Evolutionary conservation across 2,329 filamentous ascomycete genomes (phyloP), one percentile per base, ranked within the genome.

Genomic region (Aspergillus quadricinctus): DNA sequence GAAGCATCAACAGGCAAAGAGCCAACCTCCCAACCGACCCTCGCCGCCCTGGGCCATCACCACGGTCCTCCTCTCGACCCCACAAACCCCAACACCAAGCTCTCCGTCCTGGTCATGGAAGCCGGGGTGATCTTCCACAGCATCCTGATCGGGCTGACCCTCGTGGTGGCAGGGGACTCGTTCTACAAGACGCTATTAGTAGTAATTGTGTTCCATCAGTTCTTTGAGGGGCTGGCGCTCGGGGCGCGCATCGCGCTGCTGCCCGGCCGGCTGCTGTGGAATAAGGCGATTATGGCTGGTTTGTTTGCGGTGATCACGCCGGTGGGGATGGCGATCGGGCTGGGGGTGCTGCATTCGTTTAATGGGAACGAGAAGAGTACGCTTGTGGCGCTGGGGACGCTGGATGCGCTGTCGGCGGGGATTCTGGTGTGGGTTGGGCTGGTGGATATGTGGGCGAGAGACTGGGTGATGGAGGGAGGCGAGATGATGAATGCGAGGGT

Each of bases 391-490:
- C 84, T 92, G 37, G 89, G 88, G 0, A 90, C 88, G 0, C 77
- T 92, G 1, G 86, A 92, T 69, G 87, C 88, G 5, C 67, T 92
- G 9, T 89, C 85, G 0, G 88, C 89, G 0, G 89, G 89, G 28
- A 89, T 93, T 48, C 77, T 92, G 31, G 76, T 88, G n/a, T 92
- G 89, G 88, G 88, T 92, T 1, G 87, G 88, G 1, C 73, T 92
- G 1, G 88, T 92, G 0, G 88, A 92, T 75, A 91, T 92, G 88
- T 87, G 86, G 83, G 87, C 87, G 2, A 77, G 82, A 43, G 89
- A 92, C 67, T 92, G 89, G 89, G 81, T 88, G 64, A 74, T 84
- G 64, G 77, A 77, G 1, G 82, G 81, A 19, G 77, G 77, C 2
- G 83, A 88, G 66, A 71, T 89, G 69, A 70, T 80, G 17, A 72